Evolutionary conservation across 495 filamentous ascomycete genomes (phyloP), one percentile per base, ranked within the genome.

Genomic region (Bacidia rubella): DNA sequence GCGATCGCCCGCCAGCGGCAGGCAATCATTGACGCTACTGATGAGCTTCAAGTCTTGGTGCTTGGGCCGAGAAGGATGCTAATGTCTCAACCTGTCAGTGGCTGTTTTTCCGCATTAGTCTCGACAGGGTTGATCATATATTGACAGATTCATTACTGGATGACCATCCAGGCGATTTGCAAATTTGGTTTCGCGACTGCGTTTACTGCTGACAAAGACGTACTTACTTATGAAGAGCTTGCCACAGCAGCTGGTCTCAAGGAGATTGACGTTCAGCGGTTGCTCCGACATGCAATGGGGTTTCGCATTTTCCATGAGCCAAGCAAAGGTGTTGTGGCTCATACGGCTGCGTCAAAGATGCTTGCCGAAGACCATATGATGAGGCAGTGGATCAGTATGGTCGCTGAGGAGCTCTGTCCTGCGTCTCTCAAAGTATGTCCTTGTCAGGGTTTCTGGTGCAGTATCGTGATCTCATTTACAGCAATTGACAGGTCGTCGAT

Each of bases 271-370:
- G 27, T 61, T 24, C 53, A 49, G 17, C 53, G 59, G 20, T 26
- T 63, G 4, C 21, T 63, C 17, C 57, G 56, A 17, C 56, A 63
- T 53, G 54, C 53, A 19, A 58, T 58, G 21, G 54, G 54, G 41
- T 72, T 75, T 52, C 65, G 65, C 15, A 72, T 81, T 52, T 82
- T 82, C 67, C 57, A 63, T 17, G 77, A 81, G 51, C 69, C 72
- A 1, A 49, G 46, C 15, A 70, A 70, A 0, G 71, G 69, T 4
- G 52, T 70, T 12, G 70, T 82, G 47, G 66, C 66, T 7, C 78
- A 81, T 59, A 78, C 77, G 0, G 69, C 76, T 10, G 66, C 66
- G 0, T 74, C 71, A 1, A 66, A 63, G 23, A 49, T 68, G 5
- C 66, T 79, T 0, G 69, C 68, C 42, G 65, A 71, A 47, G 68